Base-by-base conservation (phyloP, 139 green algal species). In the Picochlorum sp. region DNA sequence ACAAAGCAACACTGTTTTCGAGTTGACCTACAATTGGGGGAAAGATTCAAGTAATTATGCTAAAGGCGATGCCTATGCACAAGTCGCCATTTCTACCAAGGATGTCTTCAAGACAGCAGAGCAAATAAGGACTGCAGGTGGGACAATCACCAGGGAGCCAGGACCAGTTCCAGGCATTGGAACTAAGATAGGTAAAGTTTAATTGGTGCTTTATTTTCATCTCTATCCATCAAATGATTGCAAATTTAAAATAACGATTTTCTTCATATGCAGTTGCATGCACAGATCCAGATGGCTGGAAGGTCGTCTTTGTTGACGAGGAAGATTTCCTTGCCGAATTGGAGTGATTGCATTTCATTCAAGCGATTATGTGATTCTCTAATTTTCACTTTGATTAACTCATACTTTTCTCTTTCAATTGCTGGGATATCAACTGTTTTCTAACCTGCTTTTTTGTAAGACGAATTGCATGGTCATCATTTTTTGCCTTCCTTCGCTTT, bases 21-120 rank as follows among this genome's bases (percentile, higher is more conserved):
- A 96, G 77, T 76, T 96, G 24, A 96, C 88, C 0, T 95, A 95
- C 76, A 96, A 96, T 70, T 92, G 75, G 40, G 85, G 76, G 36
- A 56, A 68, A 14, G 57, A 67, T n/a, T 47, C 39, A 16, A 67
- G 12, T 10, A 45, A 62, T 12, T 89, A 94, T 65, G 61, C 57
- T 41, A 84, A 83, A 72, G 88, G 88, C 41, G 64, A 91, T 32
- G 88, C 56, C 3, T 96, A 96, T 60, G 85, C 73, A 9, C 88
- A 96, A 59, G 69, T 84, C 0, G 79, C 68, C 40, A 75, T 78
- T 40, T 61, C 47, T 61, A 84, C 72, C 25, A 68, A 74, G 54
- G 85, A 94, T 55, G 82, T 94, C 20, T 91, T 86, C 80, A 94
- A 91, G 79, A 86, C 85, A 13, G 79, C 73, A 7, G 84, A 91